Base-by-base conservation (phyloP, 192 early-diverging fungal genomes). In the Funneliformis mosseae region DNA sequence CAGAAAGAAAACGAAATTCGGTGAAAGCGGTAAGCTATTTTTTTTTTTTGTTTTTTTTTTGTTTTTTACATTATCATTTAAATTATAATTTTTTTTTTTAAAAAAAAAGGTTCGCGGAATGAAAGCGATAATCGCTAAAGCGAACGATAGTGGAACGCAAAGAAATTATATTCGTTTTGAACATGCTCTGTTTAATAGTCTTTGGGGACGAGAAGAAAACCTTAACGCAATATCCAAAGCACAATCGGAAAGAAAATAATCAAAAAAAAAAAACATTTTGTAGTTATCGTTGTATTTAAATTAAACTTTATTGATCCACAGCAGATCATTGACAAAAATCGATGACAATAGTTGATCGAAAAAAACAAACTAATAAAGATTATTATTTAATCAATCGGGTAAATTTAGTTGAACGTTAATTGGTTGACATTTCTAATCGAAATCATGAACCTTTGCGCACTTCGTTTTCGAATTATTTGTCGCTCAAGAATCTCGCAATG, bases 141-240 rank as follows among this genome's bases (percentile, higher is more conserved):
- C 73, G 8, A 74, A 74, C 8, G 41, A 74, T 42, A 43, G 21
- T n/a, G 68, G 41, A 43, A n/a, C 9, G n/a, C 38, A 70, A n/a
- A 70, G 41, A 43, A 43, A 70, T 43, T 70, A 23, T n/a, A 18
- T 70, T 4, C 33, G 38, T 23, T 70, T n/a, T 39, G 68, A 70
- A n/a, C 68, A 70, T 23, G n/a, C 33, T 7, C n/a, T 70, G 7
- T 70, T 70, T 42, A 8, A 41, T 39, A 42, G 8, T 38, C 39
- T 43, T 70, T 70, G 68, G 68, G 68, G 68, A 23, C 68, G n/a
- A 70, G 18, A 43, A n/a, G 68, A 70, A 3, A 70, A 70, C 9
- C 21, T 70, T n/a, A n/a, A 16, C 8, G 41, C 41, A 21, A 21
- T 70, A 8, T 21, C 42, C 10, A 43, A 43, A 43, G 6, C 27